Evolutionary conservation across 495 filamentous ascomycete genomes (phyloP).

Genomic region (Immersiella caudata): DNA sequence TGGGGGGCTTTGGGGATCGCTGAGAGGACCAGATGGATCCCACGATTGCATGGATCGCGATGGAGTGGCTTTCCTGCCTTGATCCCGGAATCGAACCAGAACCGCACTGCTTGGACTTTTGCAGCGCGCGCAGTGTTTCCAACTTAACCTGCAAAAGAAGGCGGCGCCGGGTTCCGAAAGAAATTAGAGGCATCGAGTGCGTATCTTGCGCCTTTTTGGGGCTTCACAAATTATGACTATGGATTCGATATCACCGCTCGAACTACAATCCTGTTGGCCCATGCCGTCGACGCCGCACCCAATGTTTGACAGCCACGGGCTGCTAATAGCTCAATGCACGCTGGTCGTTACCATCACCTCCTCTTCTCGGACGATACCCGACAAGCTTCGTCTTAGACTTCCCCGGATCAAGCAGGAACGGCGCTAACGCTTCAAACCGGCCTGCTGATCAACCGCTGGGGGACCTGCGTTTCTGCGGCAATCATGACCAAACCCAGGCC

Average conservation of each 20-base stretch:
- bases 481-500: constrained; percentile 8
- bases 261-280: background rate
- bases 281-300: background rate
- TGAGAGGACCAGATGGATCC: background rate
- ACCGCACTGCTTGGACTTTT: background rate
- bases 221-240: background rate
- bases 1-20: background rate
- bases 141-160: background rate
- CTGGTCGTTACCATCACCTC: background rate
- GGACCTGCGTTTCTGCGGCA: constrained; percentile 3
- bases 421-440: background rate
- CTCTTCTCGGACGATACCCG: background rate
- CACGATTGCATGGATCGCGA: background rate
- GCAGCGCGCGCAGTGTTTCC: background rate
- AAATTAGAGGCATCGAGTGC: background rate
- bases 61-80: background rate
- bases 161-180: background rate
- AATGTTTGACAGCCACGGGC: background rate
- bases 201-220: background rate
- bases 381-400: background rate
- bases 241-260: constrained; percentile 9
- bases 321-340: constrained; percentile 1
- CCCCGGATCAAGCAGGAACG: background rate
- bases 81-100: background rate
- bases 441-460: constrained; percentile 4